Conservation (phyloP, 2,329 filamentous ascomycete species). For the Fusarium citri region DNA sequence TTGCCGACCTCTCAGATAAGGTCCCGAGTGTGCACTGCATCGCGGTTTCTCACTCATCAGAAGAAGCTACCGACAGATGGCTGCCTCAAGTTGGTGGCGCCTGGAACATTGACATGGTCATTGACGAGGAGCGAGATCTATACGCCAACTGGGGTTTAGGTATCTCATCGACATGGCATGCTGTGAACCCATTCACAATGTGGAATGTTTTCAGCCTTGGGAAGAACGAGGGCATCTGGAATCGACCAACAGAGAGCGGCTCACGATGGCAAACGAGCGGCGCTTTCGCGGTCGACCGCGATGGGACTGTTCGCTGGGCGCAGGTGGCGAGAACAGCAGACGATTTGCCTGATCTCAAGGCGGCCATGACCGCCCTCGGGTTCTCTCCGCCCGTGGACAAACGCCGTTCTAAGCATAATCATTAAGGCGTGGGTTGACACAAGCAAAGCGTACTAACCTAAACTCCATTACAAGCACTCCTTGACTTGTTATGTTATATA, state of each 20-base stretch:
- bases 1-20: constrained; percentile 63
- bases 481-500: background rate
- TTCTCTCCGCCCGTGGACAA: constrained; percentile 20
- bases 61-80: constrained; percentile 67
- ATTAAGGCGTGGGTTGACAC: background rate
- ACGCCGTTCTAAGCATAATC: constrained; percentile 1
- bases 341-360: constrained; percentile 49
- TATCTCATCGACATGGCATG: constrained; percentile 69
- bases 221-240: constrained; percentile 73
- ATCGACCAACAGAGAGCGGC: constrained; percentile 72
- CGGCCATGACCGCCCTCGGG: constrained; percentile 46
- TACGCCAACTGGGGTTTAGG: constrained; percentile 77
- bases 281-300: constrained; percentile 64
- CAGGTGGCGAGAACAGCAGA: constrained; percentile 49
- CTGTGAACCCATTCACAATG: constrained; percentile 68
- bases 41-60: constrained; percentile 70
- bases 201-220: constrained; percentile 68
- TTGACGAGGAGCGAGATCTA: constrained; percentile 69
- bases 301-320: constrained; percentile 49
- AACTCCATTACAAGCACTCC: background rate
- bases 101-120: constrained; percentile 67
- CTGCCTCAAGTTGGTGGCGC: constrained; percentile 66
- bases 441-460: background rate
- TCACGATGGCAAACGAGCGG: constrained; percentile 76
- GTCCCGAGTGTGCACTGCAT: constrained; percentile 66